Evolutionary conservation across 345 rosid genomes (phyloP), one percentile per base, ranked within the genome.

Genomic region (Populus tremula): DNA sequence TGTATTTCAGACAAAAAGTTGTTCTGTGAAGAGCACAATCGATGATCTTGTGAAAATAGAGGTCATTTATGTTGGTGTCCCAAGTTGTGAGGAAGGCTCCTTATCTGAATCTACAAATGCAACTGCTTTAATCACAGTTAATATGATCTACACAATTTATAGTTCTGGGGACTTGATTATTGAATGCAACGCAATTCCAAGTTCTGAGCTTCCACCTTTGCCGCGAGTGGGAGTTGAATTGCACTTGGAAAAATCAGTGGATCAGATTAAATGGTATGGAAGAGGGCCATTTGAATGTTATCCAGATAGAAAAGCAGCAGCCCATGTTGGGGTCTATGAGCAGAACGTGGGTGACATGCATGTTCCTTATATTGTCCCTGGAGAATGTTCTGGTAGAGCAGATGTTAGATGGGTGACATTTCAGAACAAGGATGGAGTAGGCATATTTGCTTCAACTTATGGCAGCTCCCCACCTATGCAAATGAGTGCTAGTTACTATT

Each of bases 251-350:
- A 89, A 89, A 33, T 84, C 94, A 73, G 38, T 91, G 82, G 96
- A 92, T 86, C 87, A 78, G 79, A 84, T 90, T 69, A 85, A 66
- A 68, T 96, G 98, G 96, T 96, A 93, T 71, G 99, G 99, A 68
- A 86, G 91, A 83, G 99, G 99, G 66, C 99, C 99, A 70, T 93
- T 91, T 75, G 99, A 93, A 84, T 96, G 99, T 79, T 96, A 96
- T 80, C 97, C 98, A 4, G 99, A 96, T 84, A 87, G 99, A 81
- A 93, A 96, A 87, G 89, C 98, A 18, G 96, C 99, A 66, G 97
- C 99, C 11, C 94, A 89, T 77, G 91, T 96, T 65, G 92, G 83
- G 21, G 83, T 91, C 72, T 93, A 91, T 68, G 87, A 90, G 80
- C 84, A 91, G 65, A 87, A 53, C 2, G 94, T 92, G 67, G 86